A percentile compares a stretch with the other conserved stretches of the same genome.
Evolutionary conservation across 139 green algal species (phyloP).

Genomic region (Auxenochlorella pyrenoidosa): DNA sequence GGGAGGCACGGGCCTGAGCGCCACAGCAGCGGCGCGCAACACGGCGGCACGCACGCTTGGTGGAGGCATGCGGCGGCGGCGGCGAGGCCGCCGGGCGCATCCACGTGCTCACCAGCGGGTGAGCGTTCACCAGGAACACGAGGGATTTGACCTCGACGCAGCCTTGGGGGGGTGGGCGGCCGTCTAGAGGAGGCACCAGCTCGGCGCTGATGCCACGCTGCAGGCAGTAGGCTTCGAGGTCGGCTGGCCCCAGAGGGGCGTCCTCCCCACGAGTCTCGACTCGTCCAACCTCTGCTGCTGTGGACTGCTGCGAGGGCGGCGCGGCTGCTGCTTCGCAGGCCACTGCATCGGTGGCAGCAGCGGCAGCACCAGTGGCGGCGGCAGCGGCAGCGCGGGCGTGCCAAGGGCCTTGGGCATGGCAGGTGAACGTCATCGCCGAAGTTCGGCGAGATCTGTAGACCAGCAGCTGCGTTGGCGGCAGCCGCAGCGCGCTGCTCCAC

Average conservation of each 20-base stretch:
- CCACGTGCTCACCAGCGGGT: neutral
- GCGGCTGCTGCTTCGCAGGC: neutral
- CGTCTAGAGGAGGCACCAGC: conserved; percentile 1
- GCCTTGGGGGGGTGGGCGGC: neutral
- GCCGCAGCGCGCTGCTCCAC: too few species aligned
- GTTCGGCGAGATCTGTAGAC: too few species aligned
- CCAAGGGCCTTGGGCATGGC: too few species aligned
- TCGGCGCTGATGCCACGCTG: neutral
- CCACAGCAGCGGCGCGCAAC: too few species aligned
- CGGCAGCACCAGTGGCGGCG: neutral
- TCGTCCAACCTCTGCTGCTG: too few species aligned
- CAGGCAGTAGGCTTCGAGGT: neutral
- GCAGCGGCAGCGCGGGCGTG: neutral
- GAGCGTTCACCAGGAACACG: conserved; percentile 4
- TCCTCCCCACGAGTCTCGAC: neutral
- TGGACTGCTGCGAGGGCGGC: neutral
- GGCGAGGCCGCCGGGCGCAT: too few species aligned
- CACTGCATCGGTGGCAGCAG: neutral
- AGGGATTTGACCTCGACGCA: conserved; percentile 28
- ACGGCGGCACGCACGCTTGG: too few species aligned
- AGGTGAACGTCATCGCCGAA: too few species aligned
- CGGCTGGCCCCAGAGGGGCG: neutral
- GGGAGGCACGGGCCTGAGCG: too few species aligned
- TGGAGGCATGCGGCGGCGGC: too few species aligned
- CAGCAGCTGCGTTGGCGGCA: too few species aligned